Base-by-base conservation (phyloP, 352 stramenopile genomes). In the Aphanomyces cochlioides region DNA sequence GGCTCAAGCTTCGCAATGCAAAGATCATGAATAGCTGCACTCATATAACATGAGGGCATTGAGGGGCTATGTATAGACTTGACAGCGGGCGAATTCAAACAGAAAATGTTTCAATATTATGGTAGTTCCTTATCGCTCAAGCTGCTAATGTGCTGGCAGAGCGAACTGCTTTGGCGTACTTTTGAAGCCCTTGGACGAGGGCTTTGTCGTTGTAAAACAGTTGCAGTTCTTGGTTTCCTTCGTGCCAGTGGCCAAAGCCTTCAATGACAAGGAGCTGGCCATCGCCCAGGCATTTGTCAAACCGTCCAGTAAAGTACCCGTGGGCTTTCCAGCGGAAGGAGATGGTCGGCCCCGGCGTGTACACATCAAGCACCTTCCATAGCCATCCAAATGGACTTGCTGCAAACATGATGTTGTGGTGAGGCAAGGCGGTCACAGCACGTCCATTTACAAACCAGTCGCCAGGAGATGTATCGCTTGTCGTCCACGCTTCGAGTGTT, bases 331-430 rank as follows among this genome's bases (percentile, higher is more conserved):
- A 58, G 7, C 21, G 50, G 36, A 58, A 58, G 17, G 50, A 19
- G 17, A 28, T 12, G 2, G 17, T n/a, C 10, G 15, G 50, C 36
- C 1, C 2, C 1, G 7, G 1, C 21, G 50, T 36, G 50, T 58
- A 58, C 50, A 58, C 50, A 12, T 58, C 15, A 1, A 19, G 19
- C 17, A 36, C 50, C 7, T 8, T 58, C 50, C 50, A 58, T 58
- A 28, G 19, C 50, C 50, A 58, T 8, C 50, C 50, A 58, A 58
- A 58, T 19, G 15, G 50, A 58, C 50, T 36, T 17, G 50, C 50
- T 8, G 15, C 50, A 8, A 12, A 12, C 17, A 58, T 17, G 7
- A 58, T 8, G 19, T 8, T 28, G 10, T 36, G 0, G 50, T 58
- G 15, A 1, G 50, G 50, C 15, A 8, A 36, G 50, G 15, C 50